Evolutionary conservation across 306 rosid genomes (phyloP).

Genomic region (Astragalus membranaceus): DNA sequence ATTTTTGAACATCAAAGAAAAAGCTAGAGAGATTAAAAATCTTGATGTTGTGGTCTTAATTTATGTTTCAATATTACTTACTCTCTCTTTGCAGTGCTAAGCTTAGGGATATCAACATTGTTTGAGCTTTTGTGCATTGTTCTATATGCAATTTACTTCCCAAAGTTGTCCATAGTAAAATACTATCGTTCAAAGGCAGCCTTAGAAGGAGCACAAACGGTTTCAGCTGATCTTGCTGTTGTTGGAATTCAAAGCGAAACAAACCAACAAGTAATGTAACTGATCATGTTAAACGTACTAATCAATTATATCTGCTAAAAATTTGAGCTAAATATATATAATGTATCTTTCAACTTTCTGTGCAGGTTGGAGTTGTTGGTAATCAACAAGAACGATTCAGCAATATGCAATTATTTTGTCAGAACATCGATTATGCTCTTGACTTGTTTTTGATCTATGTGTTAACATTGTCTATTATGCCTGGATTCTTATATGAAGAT

Average conservation of each 20-base stretch:
- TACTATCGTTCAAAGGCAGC: constrained; percentile 74
- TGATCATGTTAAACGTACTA: no score
- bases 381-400: constrained; percentile 22
- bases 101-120: constrained; percentile 47
- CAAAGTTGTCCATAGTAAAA: constrained; percentile 65
- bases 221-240: constrained; percentile 73
- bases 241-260: constrained; percentile 40
- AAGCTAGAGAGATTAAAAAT: no score
- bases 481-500: no score
- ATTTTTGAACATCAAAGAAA: no score
- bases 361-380: not conserved
- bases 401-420: constrained; percentile 39
- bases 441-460: constrained; percentile 53
- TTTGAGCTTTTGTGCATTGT: constrained; percentile 55
- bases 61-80: not conserved
- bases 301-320: no score
- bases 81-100: constrained; percentile 45
- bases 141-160: constrained; percentile 56
- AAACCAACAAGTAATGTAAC: not conserved
- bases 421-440: constrained; percentile 48
- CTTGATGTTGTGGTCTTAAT: no score
- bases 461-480: no score
- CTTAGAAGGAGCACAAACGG: constrained; percentile 71
- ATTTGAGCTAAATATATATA: no score
- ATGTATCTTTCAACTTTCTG: no score